Conservation (phyloP, 495 filamentous ascomycete genomes). For the Talaromyces borbonicus region DNA sequence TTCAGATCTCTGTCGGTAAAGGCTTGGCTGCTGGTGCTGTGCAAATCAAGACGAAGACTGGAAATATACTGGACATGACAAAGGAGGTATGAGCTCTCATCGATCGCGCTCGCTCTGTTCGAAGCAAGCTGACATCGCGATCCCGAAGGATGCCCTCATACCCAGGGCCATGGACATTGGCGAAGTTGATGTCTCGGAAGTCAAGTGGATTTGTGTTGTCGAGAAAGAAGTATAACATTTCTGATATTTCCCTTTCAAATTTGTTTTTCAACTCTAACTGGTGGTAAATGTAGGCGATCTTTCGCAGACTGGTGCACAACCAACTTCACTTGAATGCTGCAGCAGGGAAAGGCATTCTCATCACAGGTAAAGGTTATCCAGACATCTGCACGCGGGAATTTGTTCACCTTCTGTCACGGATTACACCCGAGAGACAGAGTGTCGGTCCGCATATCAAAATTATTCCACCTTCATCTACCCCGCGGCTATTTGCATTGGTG, state of each 20-base stretch:
- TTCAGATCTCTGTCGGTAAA: conserved; percentile 53
- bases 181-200: conserved; percentile 39
- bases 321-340: conserved; percentile 40
- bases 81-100: conserved; percentile 11
- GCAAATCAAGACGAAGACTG: conserved; percentile 20
- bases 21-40: conserved; percentile 55
- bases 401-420: conserved; percentile 24
- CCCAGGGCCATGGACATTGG: conserved; percentile 46
- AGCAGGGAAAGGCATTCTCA: conserved; percentile 50
- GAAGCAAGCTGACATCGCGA: not conserved
- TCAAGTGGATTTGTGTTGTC: conserved; percentile 70
- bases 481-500: conserved; percentile 57
- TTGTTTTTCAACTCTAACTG: no score
- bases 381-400: conserved; percentile 75
- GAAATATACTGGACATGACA: conserved; percentile 19
- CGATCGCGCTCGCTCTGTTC: not conserved
- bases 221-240: conserved; percentile 70
- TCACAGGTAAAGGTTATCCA: conserved; percentile 87
- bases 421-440: conserved; percentile 8
- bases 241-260: no score
- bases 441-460: not conserved
- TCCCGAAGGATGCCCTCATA: conserved; percentile 54
- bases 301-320: conserved; percentile 53
- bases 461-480: conserved; percentile 13
- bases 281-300: conserved; percentile 66